A percentile compares a stretch with the other conserved stretches of the same genome.
Evolutionary conservation across 1,284 basidiomycete species (phyloP).

Genomic region (Heliocybe sulcata): DNA sequence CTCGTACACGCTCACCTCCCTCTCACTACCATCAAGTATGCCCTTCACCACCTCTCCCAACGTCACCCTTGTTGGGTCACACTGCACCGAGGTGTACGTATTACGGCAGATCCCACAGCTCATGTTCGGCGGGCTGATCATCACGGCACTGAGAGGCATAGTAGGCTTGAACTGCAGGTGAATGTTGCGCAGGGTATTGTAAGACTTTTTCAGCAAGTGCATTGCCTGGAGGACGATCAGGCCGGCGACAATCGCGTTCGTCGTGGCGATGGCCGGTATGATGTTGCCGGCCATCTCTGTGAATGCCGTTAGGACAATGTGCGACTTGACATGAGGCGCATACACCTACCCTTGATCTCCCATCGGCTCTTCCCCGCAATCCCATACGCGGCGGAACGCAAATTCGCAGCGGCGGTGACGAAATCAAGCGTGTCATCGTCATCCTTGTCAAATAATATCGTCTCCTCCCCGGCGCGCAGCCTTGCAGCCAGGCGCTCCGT

Average conservation of each 20-base stretch:
- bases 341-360: constrained; percentile 81
- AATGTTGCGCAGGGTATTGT: constrained; percentile 56
- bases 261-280: constrained; percentile 98
- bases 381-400: constrained; percentile 85
- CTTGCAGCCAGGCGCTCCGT: constrained; percentile 75
- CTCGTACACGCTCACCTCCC: constrained; percentile 83
- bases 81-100: constrained; percentile 69
- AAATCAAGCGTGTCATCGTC: constrained; percentile 97
- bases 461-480: constrained; percentile 64
- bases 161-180: constrained; percentile 70
- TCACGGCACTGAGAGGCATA: constrained; percentile 66
- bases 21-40: constrained; percentile 42
- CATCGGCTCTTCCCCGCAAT: constrained; percentile 90
- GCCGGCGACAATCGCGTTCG: constrained; percentile 95
- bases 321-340: not conserved
- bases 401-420: constrained; percentile 90
- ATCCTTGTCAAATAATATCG: constrained; percentile 95
- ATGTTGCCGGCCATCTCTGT: constrained; percentile 99
- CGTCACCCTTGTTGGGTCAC: constrained; percentile 59
- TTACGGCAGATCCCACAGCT: constrained; percentile 85
- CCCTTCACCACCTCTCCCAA: constrained; percentile 70
- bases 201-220: constrained; percentile 67
- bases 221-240: constrained; percentile 91
- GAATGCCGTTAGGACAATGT: not conserved
- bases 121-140: constrained; percentile 59